Evolutionary conservation across 2,329 filamentous ascomycete species (phyloP).

Genomic region (Colletotrichum theobromicola): DNA sequence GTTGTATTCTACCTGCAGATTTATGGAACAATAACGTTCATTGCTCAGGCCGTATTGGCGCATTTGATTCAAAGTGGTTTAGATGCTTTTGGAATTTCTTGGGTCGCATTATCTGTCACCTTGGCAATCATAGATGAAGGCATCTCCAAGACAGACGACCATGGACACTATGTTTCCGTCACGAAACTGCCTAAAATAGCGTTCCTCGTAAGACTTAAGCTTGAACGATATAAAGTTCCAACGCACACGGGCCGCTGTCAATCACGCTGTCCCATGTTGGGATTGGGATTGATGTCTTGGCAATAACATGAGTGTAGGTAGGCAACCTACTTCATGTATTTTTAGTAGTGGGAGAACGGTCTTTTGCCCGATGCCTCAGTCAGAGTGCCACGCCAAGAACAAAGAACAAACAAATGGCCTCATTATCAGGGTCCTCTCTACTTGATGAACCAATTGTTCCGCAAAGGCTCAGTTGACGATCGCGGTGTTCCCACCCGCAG

Average conservation of each 20-base stretch:
- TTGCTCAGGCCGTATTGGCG: neutral
- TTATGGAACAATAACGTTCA: neutral
- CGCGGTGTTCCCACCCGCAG: neutral
- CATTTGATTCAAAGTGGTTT: neutral
- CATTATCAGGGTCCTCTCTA: neutral
- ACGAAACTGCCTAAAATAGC: neutral
- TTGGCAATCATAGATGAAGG: neutral
- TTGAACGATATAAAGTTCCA: neutral
- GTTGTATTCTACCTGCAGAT: neutral
- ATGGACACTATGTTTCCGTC: neutral
- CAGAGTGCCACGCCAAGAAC: neutral
- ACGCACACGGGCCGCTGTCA: neutral
- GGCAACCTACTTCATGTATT: neutral
- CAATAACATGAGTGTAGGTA: neutral
- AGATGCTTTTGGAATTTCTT: neutral
- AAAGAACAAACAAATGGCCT: neutral
- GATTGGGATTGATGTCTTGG: neutral
- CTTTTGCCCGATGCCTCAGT: neutral
- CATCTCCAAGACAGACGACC: neutral
- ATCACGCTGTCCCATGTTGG: neutral
- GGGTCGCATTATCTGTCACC: neutral
- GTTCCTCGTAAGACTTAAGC: neutral
- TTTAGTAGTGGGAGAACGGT: neutral
- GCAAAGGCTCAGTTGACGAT: neutral
- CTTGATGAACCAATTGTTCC: neutral